Conservation (phyloP, 2,329 filamentous ascomycete species). For the Alternaria panax region DNA sequence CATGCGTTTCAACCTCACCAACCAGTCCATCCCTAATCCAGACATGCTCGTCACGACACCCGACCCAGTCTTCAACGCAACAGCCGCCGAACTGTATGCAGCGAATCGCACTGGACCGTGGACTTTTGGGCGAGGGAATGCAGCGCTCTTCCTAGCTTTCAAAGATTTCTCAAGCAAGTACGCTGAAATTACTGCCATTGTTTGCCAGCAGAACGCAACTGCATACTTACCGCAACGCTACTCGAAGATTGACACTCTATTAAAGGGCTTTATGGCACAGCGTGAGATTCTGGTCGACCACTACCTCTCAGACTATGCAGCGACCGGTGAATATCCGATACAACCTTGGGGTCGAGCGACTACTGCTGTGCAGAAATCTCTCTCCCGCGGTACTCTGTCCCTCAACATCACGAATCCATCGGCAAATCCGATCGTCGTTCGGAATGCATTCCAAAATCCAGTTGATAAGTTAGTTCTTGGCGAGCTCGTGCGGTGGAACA, state of each 20-base stretch:
- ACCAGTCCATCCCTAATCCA: slow-evolving; percentile 11
- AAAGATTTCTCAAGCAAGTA: slow-evolving; percentile 17
- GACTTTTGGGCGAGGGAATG: slow-evolving; percentile 17
- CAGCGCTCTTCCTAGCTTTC: slow-evolving; percentile 12
- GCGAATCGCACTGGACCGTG: slow-evolving; percentile 35
- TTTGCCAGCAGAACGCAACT: slow-evolving; percentile 14
- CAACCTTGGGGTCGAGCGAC: slow-evolving; percentile 17
- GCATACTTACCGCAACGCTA: slow-evolving; percentile 18
- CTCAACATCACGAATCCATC: slow-evolving; percentile 43
- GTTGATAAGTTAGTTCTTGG: slow-evolving; percentile 41
- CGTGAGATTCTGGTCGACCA: slow-evolving; percentile 16
- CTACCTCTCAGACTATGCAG: slow-evolving; percentile 22
- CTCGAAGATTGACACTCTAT: slow-evolving; percentile 11
- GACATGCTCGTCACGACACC: slow-evolving; percentile 13
- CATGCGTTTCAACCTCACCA: slow-evolving; percentile 10
- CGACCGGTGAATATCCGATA: slow-evolving; percentile 35
- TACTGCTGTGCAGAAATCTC: slow-evolving; percentile 20
- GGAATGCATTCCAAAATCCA: slow-evolving; percentile 41
- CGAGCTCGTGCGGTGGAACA: slow-evolving; percentile 42
- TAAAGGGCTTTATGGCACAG: slow-evolving; percentile 17
- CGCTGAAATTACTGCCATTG: slow-evolving; percentile 10
- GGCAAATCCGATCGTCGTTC: slow-evolving; percentile 37
- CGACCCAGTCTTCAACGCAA: slow-evolving; percentile 34
- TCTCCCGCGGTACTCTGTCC: slow-evolving; percentile 44
- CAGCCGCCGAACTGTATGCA: slow-evolving; percentile 29